Percentiles rank a stretch among this genome's conserved stretches.
Conservation (phyloP, 345 rosid species). For the Firmiana major region DNA sequence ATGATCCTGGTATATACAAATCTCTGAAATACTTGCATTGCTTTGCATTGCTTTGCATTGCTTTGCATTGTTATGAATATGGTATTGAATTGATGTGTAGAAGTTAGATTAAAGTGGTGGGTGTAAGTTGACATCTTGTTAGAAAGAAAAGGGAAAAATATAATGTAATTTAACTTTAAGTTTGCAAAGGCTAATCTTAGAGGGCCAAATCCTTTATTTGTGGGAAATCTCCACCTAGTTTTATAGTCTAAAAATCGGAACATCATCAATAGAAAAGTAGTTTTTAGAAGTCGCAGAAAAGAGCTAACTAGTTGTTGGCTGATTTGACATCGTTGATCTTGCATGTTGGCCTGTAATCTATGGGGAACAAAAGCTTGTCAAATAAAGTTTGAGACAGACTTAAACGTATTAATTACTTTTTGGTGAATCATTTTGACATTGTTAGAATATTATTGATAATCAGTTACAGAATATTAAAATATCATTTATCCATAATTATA, state of each 20-base stretch:
- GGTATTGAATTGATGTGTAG: too few species aligned
- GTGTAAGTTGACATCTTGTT: too few species aligned
- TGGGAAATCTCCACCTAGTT: background rate
- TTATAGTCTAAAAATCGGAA: background rate
- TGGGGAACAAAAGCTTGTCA: background rate
- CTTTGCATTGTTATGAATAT: too few species aligned
- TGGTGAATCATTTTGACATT: background rate
- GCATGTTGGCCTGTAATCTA: background rate
- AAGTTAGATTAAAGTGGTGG: too few species aligned
- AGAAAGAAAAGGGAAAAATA: too few species aligned
- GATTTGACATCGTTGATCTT: background rate
- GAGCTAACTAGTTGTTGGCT: background rate
- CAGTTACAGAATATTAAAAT: too few species aligned
- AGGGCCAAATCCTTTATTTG: background rate
- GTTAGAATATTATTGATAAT: too few species aligned
- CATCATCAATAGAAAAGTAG: conserved; percentile 8
- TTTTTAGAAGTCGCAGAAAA: background rate
- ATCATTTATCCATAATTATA: too few species aligned
- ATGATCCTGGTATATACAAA: too few species aligned
- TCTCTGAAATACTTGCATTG: too few species aligned
- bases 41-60: too few species aligned
- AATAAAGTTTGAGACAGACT: background rate
- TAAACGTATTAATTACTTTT: background rate
- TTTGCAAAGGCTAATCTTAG: background rate
- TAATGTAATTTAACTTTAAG: too few species aligned